Evolutionary conservation across 2,329 filamentous ascomycete genomes (phyloP).

Genomic region (Colletotrichum eremochloae): DNA sequence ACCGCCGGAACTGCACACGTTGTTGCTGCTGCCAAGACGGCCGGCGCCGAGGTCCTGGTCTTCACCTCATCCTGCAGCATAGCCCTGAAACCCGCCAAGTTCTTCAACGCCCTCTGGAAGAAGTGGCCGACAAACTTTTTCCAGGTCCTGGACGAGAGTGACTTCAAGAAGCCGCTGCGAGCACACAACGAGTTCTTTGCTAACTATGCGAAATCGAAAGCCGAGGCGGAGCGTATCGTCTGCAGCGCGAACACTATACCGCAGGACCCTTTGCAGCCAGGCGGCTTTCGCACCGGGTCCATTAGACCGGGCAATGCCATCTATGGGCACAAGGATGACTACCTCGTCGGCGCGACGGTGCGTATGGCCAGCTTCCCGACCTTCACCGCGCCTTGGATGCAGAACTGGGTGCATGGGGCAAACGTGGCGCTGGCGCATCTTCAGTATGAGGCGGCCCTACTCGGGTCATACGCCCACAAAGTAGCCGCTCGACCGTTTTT

Average conservation of each 20-base stretch:
- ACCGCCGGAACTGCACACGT: conserved; percentile 64
- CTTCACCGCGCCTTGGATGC: conserved; percentile 60
- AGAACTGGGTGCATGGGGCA: conserved; percentile 63
- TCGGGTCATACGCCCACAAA: conserved; percentile 52
- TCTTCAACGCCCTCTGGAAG: conserved; percentile 60
- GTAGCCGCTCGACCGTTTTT: conserved; percentile 62
- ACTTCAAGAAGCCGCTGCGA: conserved; percentile 57
- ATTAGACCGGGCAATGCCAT: conserved; percentile 68
- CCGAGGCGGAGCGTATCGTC: conserved; percentile 64
- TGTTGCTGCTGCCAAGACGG: conserved; percentile 59
- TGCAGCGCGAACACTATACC: conserved; percentile 55
- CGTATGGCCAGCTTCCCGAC: conserved; percentile 54
- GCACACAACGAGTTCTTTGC: conserved; percentile 59
- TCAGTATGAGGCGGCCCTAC: conserved; percentile 64
- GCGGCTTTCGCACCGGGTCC: conserved; percentile 63
- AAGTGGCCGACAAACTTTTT: conserved; percentile 54
- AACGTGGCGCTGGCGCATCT: conserved; percentile 69
- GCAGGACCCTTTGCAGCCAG: conserved; percentile 39
- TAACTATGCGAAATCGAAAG: conserved; percentile 66
- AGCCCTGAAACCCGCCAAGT: conserved; percentile 55
- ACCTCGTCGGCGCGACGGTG: conserved; percentile 56
- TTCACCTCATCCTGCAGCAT: conserved; percentile 64
- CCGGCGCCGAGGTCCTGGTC: conserved; percentile 64
- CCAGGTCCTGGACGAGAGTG: conserved; percentile 61
- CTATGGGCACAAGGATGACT: conserved; percentile 63